Evolutionary conservation across 495 filamentous ascomycete species (phyloP), one percentile per base, ranked within the genome.

Genomic region (Jackrogersella minutella): DNA sequence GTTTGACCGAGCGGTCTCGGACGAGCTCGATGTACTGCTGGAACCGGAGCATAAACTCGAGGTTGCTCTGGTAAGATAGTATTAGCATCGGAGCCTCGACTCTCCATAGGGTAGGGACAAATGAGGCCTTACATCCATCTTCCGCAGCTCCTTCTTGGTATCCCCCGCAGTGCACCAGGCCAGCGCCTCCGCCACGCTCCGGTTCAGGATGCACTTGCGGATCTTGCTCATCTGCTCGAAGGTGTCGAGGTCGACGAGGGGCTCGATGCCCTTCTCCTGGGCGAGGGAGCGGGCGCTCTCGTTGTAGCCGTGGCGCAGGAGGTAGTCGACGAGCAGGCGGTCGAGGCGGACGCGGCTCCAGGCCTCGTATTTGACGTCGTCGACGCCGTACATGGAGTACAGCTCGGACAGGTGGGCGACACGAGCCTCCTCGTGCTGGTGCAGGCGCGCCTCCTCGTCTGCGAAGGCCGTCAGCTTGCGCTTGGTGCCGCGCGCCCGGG

Each of bases 11-110:
- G 40, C 83, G 82, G 33, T 80, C 86, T 39, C 95, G 83, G 51
- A 96, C 85, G 58, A 97, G 82, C 73, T 98, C 95, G 65, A 98
- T 93, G 74, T 91, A 97, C 73, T 98, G 93, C 77, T 99, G 95
- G 66, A 96, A 81, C n/a, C 96, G 87, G 8, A 99, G 84, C 82
- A 96, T 90, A 73, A 96, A 95, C 74, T 98, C 96, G 24, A 99
- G 84, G 50, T 90, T 92, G 68, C 89, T 93, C 89, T 94, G 76
- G 47, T n/a, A 2, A 28, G 22, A 28, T 14, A 65, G 11, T 2
- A 17, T 3, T 8, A 58, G 24, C 10, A 10, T 30, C 6, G 33
- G 43, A 43, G 37, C 6, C 14, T 9, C 16, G 2, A 19, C 19
- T 41, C 14, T 10, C 9, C 16, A 8, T 41, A 21, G 14, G 5